Conservation (phyloP, 768 basidiomycete genomes). For the Naganishia vaughanmartiniae region DNA sequence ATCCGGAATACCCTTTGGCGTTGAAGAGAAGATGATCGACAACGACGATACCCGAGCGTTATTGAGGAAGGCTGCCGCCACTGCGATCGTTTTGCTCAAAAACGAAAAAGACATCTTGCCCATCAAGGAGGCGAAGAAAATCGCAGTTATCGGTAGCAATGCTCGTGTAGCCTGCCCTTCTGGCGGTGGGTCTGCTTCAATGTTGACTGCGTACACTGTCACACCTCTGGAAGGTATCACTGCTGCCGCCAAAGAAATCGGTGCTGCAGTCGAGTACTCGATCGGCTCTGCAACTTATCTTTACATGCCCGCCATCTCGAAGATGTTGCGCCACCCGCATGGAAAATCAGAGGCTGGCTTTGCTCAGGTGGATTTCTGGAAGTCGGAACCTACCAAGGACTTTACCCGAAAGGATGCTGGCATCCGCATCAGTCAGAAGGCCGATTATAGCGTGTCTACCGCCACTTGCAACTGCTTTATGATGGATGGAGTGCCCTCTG, state of each 20-base stretch:
- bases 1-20: slow-evolving; percentile 62
- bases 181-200: slow-evolving; percentile 71
- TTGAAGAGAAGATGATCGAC: slow-evolving; percentile 53
- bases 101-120: slow-evolving; percentile 63
- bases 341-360: slow-evolving; percentile 57
- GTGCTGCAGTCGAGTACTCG: slow-evolving; percentile 60
- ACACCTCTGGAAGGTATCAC: slow-evolving; percentile 65
- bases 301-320: slow-evolving; percentile 67
- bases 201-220: slow-evolving; percentile 69
- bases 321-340: slow-evolving; percentile 57
- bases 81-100: slow-evolving; percentile 72
- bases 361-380: slow-evolving; percentile 31
- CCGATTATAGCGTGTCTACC: slow-evolving; percentile 55
- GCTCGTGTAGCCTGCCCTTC: slow-evolving; percentile 49
- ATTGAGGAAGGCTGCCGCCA: slow-evolving; percentile 66
- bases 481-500: slow-evolving; percentile 61
- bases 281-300: slow-evolving; percentile 54
- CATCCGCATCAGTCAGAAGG: neutral
- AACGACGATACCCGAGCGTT: slow-evolving; percentile 51
- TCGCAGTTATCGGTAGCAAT: slow-evolving; percentile 67
- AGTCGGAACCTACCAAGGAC: slow-evolving; percentile 23
- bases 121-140: slow-evolving; percentile 59
- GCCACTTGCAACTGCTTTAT: slow-evolving; percentile 53
- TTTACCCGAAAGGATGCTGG: slow-evolving; percentile 22
- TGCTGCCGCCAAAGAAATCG: slow-evolving; percentile 56